Evolutionary conservation across 2,329 filamentous ascomycete species (phyloP).

Genomic region (Aspergillus felis): DNA sequence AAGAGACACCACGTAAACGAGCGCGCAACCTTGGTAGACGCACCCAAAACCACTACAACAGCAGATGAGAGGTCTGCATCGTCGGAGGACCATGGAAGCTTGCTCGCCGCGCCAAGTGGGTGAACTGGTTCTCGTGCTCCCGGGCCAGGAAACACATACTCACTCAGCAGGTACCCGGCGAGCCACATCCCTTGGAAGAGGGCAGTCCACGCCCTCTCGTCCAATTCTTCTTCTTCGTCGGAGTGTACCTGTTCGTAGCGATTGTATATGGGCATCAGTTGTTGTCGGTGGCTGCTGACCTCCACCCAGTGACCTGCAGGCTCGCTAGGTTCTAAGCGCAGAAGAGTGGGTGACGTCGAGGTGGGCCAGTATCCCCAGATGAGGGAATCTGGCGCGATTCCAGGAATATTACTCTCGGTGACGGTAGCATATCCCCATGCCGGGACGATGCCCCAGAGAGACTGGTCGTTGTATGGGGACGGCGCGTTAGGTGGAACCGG

Average conservation of each 20-base stretch:
- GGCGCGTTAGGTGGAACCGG: conserved; percentile 33
- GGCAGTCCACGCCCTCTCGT: conserved; percentile 16
- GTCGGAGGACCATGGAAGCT: conserved; percentile 23
- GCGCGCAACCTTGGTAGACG: conserved; percentile 26
- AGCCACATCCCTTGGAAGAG: conserved; percentile 23
- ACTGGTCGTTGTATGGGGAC: conserved; percentile 27
- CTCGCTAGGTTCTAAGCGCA: conserved; percentile 29
- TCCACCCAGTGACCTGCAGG: conserved; percentile 33
- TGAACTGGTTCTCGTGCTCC: conserved; percentile 2
- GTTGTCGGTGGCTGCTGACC: conserved; percentile 31
- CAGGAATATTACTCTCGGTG: conserved; percentile 36
- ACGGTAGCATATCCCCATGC: conserved; percentile 48
- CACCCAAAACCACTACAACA: conserved; percentile 28
- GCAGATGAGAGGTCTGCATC: conserved; percentile 34
- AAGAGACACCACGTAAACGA: conserved; percentile 11
- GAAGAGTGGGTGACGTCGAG: conserved; percentile 27
- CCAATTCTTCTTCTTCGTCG: background rate
- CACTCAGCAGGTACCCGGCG: conserved; percentile 28
- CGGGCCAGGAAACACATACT: conserved; percentile 25
- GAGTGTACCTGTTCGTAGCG: conserved; percentile 27
- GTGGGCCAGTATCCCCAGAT: conserved; percentile 46
- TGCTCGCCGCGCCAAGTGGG: conserved; percentile 11
- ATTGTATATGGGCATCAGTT: conserved; percentile 45
- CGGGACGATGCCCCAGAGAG: conserved; percentile 44
- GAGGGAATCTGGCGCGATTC: conserved; percentile 29